Conservation (phyloP, 2,329 filamentous ascomycete genomes). For the Zymoseptoria crescenta region DNA sequence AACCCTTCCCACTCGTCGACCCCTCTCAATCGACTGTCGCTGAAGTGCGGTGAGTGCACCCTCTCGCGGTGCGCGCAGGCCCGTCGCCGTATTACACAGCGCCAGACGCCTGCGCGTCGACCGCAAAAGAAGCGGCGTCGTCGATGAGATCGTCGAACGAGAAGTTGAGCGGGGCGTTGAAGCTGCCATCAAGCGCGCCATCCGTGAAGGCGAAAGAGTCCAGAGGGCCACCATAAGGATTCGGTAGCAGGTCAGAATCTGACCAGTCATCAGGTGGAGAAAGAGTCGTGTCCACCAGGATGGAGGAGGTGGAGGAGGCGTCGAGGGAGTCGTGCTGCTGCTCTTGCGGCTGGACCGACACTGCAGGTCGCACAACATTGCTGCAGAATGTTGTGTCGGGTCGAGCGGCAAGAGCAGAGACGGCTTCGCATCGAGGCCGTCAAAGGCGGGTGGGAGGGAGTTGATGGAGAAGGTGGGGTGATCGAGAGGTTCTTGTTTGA, state of each 20-base stretch:
- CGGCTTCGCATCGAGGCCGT: conserved; percentile 29
- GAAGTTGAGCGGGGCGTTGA: conserved; percentile 28
- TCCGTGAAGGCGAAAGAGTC: conserved; percentile 31
- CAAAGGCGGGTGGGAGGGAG: conserved; percentile 21
- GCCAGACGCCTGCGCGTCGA: conserved; percentile 36
- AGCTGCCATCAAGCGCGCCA: conserved; percentile 28
- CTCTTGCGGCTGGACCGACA: conserved; percentile 66
- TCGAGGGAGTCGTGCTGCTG: conserved; percentile 20
- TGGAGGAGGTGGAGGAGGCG: conserved; percentile 5
- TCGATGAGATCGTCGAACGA: conserved; percentile 33
- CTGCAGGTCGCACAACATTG: conserved; percentile 99
- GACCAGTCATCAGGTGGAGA: conserved; percentile 25
- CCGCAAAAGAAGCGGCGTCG: conserved; percentile 37
- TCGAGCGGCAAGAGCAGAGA: conserved; percentile 58
- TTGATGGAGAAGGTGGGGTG: conserved; percentile 10
- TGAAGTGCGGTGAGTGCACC: conserved; percentile 26
- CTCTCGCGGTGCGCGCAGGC: conserved; percentile 32
- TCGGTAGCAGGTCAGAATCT: conserved; percentile 28
- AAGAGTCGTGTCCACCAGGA: conserved; percentile 24
- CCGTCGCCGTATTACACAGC: conserved; percentile 41
- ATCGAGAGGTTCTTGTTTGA: conserved; percentile 28
- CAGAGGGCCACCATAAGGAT: conserved; percentile 27
- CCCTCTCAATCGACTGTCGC: conserved; percentile 14
- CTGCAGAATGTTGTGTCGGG: conserved; percentile 99
- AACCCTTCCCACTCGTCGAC: neutral